Percentiles rank a stretch among this genome's conserved stretches.
Conservation (phyloP, 2,329 filamentous ascomycete genomes). For the Botryotinia calthae region DNA sequence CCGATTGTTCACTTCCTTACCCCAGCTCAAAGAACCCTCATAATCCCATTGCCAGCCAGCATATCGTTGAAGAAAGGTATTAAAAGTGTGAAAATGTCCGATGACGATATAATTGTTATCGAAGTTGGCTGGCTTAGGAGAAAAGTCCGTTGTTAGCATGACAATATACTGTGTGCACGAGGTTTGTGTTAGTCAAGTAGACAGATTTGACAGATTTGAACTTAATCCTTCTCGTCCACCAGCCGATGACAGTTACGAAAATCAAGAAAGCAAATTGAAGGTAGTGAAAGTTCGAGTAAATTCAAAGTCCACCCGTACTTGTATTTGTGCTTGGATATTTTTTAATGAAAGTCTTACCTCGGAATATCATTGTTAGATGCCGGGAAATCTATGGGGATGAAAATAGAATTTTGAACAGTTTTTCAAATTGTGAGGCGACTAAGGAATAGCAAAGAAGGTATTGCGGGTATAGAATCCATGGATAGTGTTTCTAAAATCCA, state of each 20-base stretch:
- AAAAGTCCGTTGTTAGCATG: neutral
- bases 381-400: neutral
- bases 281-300: neutral
- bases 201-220: neutral
- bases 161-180: neutral
- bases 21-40: neutral
- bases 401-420: neutral
- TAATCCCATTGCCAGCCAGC: neutral
- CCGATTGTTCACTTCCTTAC: neutral
- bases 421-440: neutral
- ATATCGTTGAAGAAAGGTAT: neutral
- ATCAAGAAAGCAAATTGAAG: neutral
- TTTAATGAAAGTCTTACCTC: neutral
- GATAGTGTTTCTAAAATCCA: neutral
- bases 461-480: neutral
- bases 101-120: neutral
- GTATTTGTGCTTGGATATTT: neutral
- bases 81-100: slow-evolving; percentile 8
- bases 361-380: neutral
- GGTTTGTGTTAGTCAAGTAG: neutral
- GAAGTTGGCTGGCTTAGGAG: neutral
- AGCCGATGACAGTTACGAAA: neutral
- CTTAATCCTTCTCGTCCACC: neutral
- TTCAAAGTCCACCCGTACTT: neutral
- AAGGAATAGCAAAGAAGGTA: neutral